These are phyloP conservation scores for Plasmodium billcollinsi DNA, from an alignment of 169 alveolate species.

Conservation along the genomic window DNA sequence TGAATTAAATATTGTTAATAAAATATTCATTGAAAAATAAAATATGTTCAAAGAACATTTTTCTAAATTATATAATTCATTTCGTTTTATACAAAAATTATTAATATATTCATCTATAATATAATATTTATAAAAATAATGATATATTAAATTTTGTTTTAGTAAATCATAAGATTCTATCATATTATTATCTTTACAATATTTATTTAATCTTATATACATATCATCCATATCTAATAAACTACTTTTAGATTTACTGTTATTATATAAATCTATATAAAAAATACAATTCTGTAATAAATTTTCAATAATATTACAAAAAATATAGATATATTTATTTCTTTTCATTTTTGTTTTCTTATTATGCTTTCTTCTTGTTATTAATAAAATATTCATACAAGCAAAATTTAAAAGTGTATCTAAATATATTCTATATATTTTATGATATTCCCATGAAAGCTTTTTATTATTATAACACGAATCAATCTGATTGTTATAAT, in stretches of 20 bases:
- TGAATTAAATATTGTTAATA: slow-evolving; percentile 48
- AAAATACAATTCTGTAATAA: slow-evolving; percentile 61
- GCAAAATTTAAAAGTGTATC: slow-evolving; percentile 27
- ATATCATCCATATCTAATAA: slow-evolving; percentile 26
- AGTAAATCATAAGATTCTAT: slow-evolving; percentile 11
- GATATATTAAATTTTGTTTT: slow-evolving; percentile 38
- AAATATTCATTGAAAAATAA: slow-evolving; percentile 61
- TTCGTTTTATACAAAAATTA: slow-evolving; percentile 6
- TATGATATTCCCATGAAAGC: too few species aligned
- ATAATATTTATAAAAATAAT: slow-evolving; percentile 35
- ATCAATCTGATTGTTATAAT: too few species aligned
- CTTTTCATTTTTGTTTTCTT: slow-evolving; percentile 30
- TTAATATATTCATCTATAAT: slow-evolving; percentile 29
- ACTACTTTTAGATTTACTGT: slow-evolving; percentile 18
- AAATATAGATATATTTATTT: slow-evolving; percentile 39
- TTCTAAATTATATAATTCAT: slow-evolving; percentile 47
- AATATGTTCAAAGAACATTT: slow-evolving; percentile 56
- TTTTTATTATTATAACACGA: too few species aligned
- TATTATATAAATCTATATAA: slow-evolving; percentile 35
- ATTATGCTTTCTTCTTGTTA: slow-evolving; percentile 28
- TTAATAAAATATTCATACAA: slow-evolving; percentile 30
- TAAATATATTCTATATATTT: slow-evolving; percentile 22
- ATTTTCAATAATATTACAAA: slow-evolving; percentile 70
- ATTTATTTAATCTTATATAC: slow-evolving; percentile 14
- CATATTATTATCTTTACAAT: slow-evolving; percentile 57